Percentiles rank a stretch among this genome's conserved stretches.
These are phyloP conservation scores for Zychaea mexicana DNA, from an alignment of 371 early-diverging fungal genomes.

Conservation along the genomic window DNA sequence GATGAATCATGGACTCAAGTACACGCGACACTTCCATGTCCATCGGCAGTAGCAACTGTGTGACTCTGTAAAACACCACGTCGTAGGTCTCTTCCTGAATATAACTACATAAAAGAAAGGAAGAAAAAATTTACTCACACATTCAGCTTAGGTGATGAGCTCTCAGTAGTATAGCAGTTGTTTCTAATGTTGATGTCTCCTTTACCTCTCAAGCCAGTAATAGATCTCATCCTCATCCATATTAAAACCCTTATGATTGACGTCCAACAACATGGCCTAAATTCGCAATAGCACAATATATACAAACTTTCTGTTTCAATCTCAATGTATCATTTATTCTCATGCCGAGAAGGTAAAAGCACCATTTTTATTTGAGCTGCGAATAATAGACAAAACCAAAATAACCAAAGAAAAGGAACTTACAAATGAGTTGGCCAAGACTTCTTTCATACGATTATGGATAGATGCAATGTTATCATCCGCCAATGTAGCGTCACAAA, in stretches of 20 bases:
- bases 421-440: constrained; percentile 22
- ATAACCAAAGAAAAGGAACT: no score
- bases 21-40: constrained; percentile 42
- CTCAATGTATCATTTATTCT: not conserved
- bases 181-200: not conserved
- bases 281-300: no score
- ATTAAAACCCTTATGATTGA: not conserved
- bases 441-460: constrained; percentile 24
- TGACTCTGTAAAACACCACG: constrained; percentile 59
- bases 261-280: not conserved
- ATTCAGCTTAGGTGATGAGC: no score
- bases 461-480: constrained; percentile 27
- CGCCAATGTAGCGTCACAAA: constrained; percentile 32
- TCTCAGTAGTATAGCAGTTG: not conserved
- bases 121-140: not conserved
- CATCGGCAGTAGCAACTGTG: constrained; percentile 33
- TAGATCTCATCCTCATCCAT: not conserved
- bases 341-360: no score
- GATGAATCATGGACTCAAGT: constrained; percentile 38
- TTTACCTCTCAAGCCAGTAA: not conserved
- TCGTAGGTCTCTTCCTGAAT: constrained; percentile 63
- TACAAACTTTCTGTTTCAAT: no score
- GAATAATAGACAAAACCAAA: no score
- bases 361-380: no score
- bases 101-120: constrained; percentile 22